Evolutionary conservation across 2,329 filamentous ascomycete genomes (phyloP), one percentile per base, ranked within the genome.

Genomic region (Ceratocystis colombiana): DNA sequence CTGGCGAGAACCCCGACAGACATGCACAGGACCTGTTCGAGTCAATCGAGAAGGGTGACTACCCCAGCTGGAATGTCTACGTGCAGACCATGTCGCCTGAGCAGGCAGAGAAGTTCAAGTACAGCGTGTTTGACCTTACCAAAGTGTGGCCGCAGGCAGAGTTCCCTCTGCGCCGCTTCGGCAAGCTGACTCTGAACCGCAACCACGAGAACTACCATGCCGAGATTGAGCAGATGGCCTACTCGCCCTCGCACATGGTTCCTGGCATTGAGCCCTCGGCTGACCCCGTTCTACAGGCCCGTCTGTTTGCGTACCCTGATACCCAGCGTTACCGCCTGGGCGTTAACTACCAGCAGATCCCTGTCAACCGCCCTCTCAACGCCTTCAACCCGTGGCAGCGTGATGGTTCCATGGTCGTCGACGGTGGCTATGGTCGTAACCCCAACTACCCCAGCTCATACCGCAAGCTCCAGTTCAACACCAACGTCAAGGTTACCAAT

Each of bases 331-430:
- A 88, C 74, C 82, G 85, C 57, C 75, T 87, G 2, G 84, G 84
- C 44, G 78, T 78, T 63, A 87, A 87, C 76, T 86, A 85, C 74
- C 80, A 85, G 70, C 82, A 86, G 72, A 81, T 87, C 65, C 84
- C 84, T 25, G 81, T 84, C 70, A 87, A 86, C 75, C 77, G 77
- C 64, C 80, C 83, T 0, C 78, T 77, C 74, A 77, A 72, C 76
- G 77, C 77, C 75, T 79, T 82, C 79, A 79, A 87, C 70, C 88
- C 88, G 69, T 88, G 85, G 79, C 87, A 90, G 74, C 84, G 88
- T 68, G 88, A 90, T 71, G 88, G 88, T 17, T 72, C 74, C 68
- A 90, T 90, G 86, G 82, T 85, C 67, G 78, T 84, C 72, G 88
- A 90, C 75, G 78, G 77, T 66, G 86, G 86, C 76, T 84, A 85